Evolutionary conservation across 2,329 filamentous ascomycete genomes (phyloP), one percentile per base, ranked within the genome.

Genomic region (Aureobasidium subglaciale): DNA sequence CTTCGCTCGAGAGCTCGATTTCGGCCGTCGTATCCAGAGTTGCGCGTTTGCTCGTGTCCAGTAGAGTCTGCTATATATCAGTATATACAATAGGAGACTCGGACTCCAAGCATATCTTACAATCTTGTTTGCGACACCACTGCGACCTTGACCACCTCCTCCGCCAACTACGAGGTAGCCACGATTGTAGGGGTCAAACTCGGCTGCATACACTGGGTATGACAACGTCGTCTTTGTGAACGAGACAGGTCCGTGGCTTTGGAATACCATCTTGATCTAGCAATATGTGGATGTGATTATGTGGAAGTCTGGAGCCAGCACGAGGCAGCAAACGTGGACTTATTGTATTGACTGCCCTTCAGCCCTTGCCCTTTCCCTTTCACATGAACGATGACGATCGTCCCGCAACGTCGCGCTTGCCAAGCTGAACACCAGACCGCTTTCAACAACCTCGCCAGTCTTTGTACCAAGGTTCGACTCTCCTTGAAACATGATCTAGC

Each of bases 91-190:
- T 27, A 41, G 24, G 24, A 54, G 15, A 16, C 11, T 13, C 4
- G 30, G 30, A 41, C 18, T n/a, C 18, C 18, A 25, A 27, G 18
- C 22, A 18, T 29, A 75, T 84, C 49, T 67, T 73, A 87, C 87
- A 65, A 96, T 90, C 71, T 90, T 90, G 76, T 96, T 96, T 56
- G 85, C 84, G 20, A 96, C 88, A 41, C 90, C 90, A 62, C 83
- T 90, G 61, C 83, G 82, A 46, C 87, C 84, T 61, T 88, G 84
- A 49, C 92, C 92, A 61, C 92, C 92, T 59, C 92, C 92, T 52
- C 92, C 92, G 58, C 86, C 90, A 34, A 96, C 88, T 8, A 96
- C 75, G 22, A 96, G 77, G 60, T 85, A 84, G 60, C 81, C 81
- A 58, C 85, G 80, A 73, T 95, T 84, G 65, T 86, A 80, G 50